phyloP scores from a whole-genome alignment of 2,329 filamentous ascomycete genomes.

The Fusarium scirpi region DNA sequence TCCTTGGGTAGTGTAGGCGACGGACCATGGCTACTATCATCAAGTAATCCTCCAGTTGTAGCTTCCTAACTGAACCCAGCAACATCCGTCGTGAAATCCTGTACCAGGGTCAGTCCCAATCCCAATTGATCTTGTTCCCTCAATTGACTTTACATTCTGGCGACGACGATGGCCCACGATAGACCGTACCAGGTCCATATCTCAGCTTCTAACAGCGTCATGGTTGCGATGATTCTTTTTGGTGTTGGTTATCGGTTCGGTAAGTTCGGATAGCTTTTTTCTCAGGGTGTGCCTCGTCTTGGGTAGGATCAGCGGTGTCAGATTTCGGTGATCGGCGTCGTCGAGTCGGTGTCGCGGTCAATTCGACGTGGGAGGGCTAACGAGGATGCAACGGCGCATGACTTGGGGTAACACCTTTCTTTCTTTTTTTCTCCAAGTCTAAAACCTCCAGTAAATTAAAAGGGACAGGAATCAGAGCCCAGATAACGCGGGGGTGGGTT shows the following conservation, averaged over 20 bases:
- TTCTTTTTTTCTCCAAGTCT: not conserved
- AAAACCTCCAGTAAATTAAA: not conserved
- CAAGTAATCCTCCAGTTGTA: constrained; percentile 67
- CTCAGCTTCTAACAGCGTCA: constrained; percentile 52
- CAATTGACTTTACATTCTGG: constrained; percentile 54
- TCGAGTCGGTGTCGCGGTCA: constrained; percentile 11
- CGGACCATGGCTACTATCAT: constrained; percentile 66
- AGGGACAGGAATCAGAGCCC: constrained; percentile 6
- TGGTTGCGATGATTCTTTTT: constrained; percentile 23
- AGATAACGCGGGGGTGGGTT: constrained; percentile 38
- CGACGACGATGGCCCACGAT: constrained; percentile 54
- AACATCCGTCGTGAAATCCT: constrained; percentile 56
- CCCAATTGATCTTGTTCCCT: not conserved
- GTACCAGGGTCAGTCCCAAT: not conserved
- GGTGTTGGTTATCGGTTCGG: not conserved
- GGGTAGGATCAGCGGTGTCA: constrained; percentile 6
- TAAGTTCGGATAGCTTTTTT: not conserved
- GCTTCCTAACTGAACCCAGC: constrained; percentile 59
- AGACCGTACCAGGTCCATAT: constrained; percentile 61
- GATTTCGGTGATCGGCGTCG: constrained; percentile 11
- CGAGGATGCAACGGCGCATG: constrained; percentile 36
- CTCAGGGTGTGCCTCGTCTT: not conserved
- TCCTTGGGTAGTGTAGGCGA: not conserved
- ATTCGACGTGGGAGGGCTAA: constrained; percentile 15
- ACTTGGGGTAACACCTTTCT: constrained; percentile 2